Conservation (phyloP, 2,329 filamentous ascomycete species). For the Pseudocercospora macadamiae region DNA sequence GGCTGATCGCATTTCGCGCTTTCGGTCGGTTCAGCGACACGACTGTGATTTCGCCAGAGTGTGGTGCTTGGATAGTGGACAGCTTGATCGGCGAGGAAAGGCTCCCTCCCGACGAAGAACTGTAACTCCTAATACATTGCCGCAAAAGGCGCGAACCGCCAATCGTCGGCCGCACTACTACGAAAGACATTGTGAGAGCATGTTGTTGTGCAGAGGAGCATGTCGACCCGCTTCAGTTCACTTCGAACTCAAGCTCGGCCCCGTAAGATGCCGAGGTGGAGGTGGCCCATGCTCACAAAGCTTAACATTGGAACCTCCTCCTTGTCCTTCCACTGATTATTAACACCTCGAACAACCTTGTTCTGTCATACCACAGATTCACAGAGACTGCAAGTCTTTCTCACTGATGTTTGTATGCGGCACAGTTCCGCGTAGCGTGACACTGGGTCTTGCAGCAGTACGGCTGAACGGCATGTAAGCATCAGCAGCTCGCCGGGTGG, state of each 20-base stretch:
- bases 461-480: background rate
- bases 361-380: background rate
- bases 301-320: background rate
- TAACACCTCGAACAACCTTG: background rate
- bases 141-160: background rate
- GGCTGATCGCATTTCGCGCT: conserved; percentile 89
- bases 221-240: background rate
- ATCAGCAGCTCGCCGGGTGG: background rate
- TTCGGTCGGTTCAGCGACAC: conserved; percentile 83
- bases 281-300: background rate
- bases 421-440: no score
- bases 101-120: conserved; percentile 23
- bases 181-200: background rate
- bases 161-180: background rate
- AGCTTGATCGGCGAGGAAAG: conserved; percentile 59
- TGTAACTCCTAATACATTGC: conserved; percentile 22
- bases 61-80: conserved; percentile 74
- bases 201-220: background rate
- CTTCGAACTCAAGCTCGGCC: background rate
- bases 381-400: background rate
- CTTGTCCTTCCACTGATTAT: background rate
- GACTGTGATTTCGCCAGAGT: conserved; percentile 81
- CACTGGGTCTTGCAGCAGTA: no score
- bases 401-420: no score
- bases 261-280: background rate